Percentiles rank a stretch among this genome's conserved stretches.
Evolutionary conservation across 805 yeast genomes (phyloP).

Genomic region (Citeromyces nyonsensis): DNA sequence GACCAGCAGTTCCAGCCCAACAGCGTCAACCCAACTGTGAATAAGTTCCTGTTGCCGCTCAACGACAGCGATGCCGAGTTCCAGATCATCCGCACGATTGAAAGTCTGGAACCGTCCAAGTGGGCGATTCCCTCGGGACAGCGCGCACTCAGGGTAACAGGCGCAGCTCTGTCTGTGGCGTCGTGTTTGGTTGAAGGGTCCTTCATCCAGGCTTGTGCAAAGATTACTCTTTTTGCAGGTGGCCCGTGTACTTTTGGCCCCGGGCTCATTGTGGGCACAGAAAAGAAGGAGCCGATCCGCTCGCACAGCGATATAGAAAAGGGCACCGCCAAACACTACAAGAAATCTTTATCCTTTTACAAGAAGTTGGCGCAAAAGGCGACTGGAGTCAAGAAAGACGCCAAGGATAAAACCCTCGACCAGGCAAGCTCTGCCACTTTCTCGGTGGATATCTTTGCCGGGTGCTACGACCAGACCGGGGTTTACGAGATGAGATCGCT

Average conservation of each 20-base stretch:
- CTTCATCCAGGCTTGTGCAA: constrained; percentile 74
- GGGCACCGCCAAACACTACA: constrained; percentile 76
- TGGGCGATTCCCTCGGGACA: constrained; percentile 82
- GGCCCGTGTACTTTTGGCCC: constrained; percentile 95
- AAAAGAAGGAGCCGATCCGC: constrained; percentile 89
- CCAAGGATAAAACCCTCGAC: constrained; percentile 19
- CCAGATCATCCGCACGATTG: constrained; percentile 66
- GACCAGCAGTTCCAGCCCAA: constrained; percentile 21
- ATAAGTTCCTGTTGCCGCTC: constrained; percentile 18
- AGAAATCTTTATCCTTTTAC: constrained; percentile 74
- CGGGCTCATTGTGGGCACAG: constrained; percentile 84
- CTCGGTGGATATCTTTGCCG: constrained; percentile 82
- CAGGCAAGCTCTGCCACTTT: constrained; percentile 40
- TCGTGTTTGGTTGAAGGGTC: constrained; percentile 68
- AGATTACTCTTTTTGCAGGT: constrained; percentile 80
- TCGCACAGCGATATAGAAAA: constrained; percentile 95
- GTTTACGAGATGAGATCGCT: constrained; percentile 84
- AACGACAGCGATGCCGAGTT: constrained; percentile 45
- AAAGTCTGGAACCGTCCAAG: constrained; percentile 38
- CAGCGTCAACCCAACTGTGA: constrained; percentile 13
- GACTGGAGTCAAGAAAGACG: constrained; percentile 25
- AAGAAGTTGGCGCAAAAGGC: constrained; percentile 60
- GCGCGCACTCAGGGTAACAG: constrained; percentile 85
- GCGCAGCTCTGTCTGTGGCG: constrained; percentile 83
- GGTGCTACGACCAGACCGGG: constrained; percentile 94